These are phyloP conservation scores for Lachnum nothofagi DNA, from an alignment of 2,329 filamentous ascomycete species.

Conservation along the genomic window DNA sequence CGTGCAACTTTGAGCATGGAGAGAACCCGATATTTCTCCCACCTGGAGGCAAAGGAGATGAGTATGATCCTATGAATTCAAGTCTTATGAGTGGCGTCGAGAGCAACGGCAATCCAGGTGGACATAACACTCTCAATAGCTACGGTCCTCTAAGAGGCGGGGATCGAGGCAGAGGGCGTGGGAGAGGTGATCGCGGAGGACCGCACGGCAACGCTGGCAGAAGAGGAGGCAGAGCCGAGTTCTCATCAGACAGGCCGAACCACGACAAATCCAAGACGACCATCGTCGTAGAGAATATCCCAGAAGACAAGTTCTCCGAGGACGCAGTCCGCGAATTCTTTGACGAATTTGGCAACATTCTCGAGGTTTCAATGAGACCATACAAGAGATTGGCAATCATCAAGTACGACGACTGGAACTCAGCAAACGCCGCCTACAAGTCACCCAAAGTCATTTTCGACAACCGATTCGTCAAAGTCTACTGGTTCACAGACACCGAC, in stretches of 20 bases:
- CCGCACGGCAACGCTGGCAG: slow-evolving; percentile 16
- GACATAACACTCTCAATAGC: neutral
- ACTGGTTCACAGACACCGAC: slow-evolving; percentile 61
- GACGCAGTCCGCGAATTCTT: slow-evolving; percentile 65
- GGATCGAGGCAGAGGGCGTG: slow-evolving; percentile 31
- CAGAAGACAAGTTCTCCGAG: slow-evolving; percentile 64
- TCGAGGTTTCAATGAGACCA: slow-evolving; percentile 59
- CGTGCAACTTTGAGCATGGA: slow-evolving; percentile 66
- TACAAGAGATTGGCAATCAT: slow-evolving; percentile 65
- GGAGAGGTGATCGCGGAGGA: slow-evolving; percentile 29
- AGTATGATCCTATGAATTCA: slow-evolving; percentile 57
- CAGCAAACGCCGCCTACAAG: slow-evolving; percentile 65
- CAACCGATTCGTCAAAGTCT: slow-evolving; percentile 80
- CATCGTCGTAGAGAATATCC: slow-evolving; percentile 74
- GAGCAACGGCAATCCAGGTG: slow-evolving; percentile 11
- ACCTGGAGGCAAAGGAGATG: slow-evolving; percentile 30
- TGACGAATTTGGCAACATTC: slow-evolving; percentile 62
- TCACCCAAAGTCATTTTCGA: slow-evolving; percentile 79
- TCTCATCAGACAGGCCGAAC: slow-evolving; percentile 60
- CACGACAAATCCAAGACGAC: slow-evolving; percentile 59
- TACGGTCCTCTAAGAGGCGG: slow-evolving; percentile 18
- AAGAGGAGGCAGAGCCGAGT: slow-evolving; percentile 42
- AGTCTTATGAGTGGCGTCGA: slow-evolving; percentile 34
- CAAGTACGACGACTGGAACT: slow-evolving; percentile 60
- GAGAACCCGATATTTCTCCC: slow-evolving; percentile 44